Percentiles rank a stretch among this genome's conserved stretches.
These are phyloP conservation scores for Candida berthetii DNA, from an alignment of 805 yeast genomes.

Conservation along the genomic window DNA sequence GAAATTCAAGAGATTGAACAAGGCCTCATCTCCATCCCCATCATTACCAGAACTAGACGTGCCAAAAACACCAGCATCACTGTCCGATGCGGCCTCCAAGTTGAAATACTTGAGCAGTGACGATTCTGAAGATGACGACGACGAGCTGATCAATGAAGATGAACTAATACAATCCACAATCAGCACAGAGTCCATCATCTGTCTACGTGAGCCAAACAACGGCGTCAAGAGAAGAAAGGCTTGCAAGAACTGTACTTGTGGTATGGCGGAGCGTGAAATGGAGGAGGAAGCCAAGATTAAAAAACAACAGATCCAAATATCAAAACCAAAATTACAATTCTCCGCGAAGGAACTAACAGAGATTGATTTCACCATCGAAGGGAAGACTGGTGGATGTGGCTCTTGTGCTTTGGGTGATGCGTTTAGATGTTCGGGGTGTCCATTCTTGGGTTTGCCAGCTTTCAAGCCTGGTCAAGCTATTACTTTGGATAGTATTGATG, in stretches of 20 bases:
- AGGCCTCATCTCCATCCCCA: constrained; percentile 8
- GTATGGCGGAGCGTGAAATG: constrained; percentile 84
- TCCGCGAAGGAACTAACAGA: constrained; percentile 73
- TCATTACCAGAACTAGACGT: constrained; percentile 13
- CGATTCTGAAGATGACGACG: constrained; percentile 15
- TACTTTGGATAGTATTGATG: constrained; percentile 67
- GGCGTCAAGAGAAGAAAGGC: constrained; percentile 72
- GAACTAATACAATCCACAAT: constrained; percentile 26
- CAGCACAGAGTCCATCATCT: constrained; percentile 32
- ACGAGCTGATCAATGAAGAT: constrained; percentile 30
- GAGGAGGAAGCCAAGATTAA: constrained; percentile 33
- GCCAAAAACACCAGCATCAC: constrained; percentile 2
- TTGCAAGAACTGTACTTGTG: constrained; percentile 98
- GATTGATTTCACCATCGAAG: constrained; percentile 93
- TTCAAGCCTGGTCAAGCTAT: constrained; percentile 96
- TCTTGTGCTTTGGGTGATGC: constrained; percentile 98
- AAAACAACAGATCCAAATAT: constrained; percentile 25
- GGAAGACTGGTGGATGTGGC: constrained; percentile 96
- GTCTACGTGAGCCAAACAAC: constrained; percentile 47
- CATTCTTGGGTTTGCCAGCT: constrained; percentile 94
- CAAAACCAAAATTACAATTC: constrained; percentile 39
- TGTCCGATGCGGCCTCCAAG: constrained; percentile 11
- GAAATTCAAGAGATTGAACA: constrained; percentile 18
- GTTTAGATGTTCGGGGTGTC: constrained; percentile 97
- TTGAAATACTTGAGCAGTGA: constrained; percentile 15